These are phyloP conservation scores for Raffaelea arxii DNA, from an alignment of 2,329 filamentous ascomycete genomes.

Conservation along the genomic window DNA sequence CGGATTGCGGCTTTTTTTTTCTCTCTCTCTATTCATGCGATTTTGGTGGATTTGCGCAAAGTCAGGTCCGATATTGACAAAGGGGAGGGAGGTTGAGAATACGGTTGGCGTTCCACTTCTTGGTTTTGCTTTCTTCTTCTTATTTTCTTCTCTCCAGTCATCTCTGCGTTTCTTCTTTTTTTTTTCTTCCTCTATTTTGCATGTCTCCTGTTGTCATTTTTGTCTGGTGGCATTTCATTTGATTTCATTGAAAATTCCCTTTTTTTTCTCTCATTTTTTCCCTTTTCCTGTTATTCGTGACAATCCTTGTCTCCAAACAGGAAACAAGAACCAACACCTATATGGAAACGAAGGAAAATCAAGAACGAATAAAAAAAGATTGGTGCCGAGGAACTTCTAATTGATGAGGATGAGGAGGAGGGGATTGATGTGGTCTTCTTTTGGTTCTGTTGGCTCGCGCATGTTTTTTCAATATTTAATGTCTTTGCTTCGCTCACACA, in stretches of 20 bases:
- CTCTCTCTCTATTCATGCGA: too few relatives aligned
- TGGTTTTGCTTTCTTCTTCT: not conserved
- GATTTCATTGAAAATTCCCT: not conserved
- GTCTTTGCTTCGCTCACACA: slow-evolving; percentile 3
- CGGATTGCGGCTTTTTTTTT: too few relatives aligned
- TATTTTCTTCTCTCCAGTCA: not conserved
- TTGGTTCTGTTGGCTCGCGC: not conserved
- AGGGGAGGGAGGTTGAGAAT: too few relatives aligned
- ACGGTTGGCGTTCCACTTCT: not conserved
- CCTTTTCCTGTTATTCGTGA: too few relatives aligned
- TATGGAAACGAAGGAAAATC: too few relatives aligned
- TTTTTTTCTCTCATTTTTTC: not conserved
- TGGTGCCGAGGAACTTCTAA: too few relatives aligned
- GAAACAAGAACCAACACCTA: too few relatives aligned
- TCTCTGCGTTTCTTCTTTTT: not conserved
- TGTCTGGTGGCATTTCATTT: not conserved
- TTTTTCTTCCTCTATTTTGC: not conserved
- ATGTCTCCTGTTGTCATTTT: too few relatives aligned
- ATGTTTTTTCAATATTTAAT: not conserved
- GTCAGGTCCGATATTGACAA: too few relatives aligned
- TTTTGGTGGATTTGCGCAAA: too few relatives aligned
- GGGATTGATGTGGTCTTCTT: not conserved
- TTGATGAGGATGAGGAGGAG: too few relatives aligned
- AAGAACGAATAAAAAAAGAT: not conserved
- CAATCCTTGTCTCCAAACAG: too few relatives aligned